Evolutionary conservation across 1,284 basidiomycete genomes (phyloP), one percentile per base, ranked within the genome.

Genomic region (Phellopilus nigrolimitatus): DNA sequence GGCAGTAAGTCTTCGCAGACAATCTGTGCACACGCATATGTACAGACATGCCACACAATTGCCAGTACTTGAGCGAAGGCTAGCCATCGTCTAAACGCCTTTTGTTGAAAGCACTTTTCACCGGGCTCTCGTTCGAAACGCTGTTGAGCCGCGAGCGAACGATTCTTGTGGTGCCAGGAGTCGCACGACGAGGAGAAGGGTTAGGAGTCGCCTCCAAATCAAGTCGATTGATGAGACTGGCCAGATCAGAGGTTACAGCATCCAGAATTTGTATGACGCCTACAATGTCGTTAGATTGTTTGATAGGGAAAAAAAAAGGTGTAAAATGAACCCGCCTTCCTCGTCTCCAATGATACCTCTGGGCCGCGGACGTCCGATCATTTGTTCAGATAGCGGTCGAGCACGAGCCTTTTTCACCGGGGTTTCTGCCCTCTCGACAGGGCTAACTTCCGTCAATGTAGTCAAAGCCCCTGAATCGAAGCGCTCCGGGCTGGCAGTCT

Each of bases 201-300:
- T 77, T 75, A 0, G 86, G 87, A 0, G 87, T 88, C 3, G 84
- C 82, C 59, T 88, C 79, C 2, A 89, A 70, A 58, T 90, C 84
- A 21, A 90, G 71, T 17, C 76, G 75, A 57, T 82, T 85, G 64
- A 91, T 86, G 10, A 91, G 69, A 43, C 78, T 77, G 0, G 84
- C 88, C 1, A 91, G 72, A 39, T 90, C 88, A 48, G 87, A 80
- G 0, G 87, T 89, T 0, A 82, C 88, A 0, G 82, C 84, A 53
- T 84, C 83, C 17, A 90, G 66, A 17, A 88, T 75, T 0, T 80
- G 84, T 1, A 89, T 62, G n/a, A 78, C 77, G 52, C 75, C 86
- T 81, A 24, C 60, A 27, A 48, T 22, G n/a, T 59, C 53, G 17
- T 30, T 40, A 37, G 10, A 49, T 2, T 22, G 17, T 33, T 17